These are phyloP conservation scores for Xylaria telfairii DNA, from an alignment of 495 filamentous ascomycete species.

Conservation along the genomic window DNA sequence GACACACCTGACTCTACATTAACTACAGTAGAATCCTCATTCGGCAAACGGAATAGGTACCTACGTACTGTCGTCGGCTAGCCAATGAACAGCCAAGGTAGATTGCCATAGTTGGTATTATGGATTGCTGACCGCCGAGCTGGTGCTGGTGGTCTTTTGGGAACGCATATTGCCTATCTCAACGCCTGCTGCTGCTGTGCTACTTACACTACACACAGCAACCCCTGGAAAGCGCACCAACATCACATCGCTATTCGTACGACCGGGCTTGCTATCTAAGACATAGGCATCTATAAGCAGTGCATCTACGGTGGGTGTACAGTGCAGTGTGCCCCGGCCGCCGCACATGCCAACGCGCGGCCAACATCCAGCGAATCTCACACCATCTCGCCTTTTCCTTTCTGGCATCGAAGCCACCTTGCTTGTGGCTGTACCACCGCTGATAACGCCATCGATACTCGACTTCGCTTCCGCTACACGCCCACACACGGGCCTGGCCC, in stretches of 20 bases:
- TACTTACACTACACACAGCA: neutral
- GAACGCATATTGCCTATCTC: neutral
- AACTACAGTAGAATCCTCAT: conserved; percentile 11
- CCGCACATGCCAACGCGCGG: conserved; percentile 26
- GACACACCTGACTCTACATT: neutral
- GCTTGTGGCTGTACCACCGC: neutral
- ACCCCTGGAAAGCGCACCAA: neutral
- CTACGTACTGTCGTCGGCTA: neutral
- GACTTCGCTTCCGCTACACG: conserved; percentile 3
- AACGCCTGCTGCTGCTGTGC: neutral
- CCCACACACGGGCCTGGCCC: neutral
- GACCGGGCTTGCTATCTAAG: neutral
- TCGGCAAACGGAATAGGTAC: conserved; percentile 11
- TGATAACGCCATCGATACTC: conserved; percentile 15
- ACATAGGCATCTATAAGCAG: too few relatives aligned
- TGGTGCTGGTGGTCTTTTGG: neutral
- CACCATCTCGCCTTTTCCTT: conserved; percentile 3
- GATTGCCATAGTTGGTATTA: neutral
- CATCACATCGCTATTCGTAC: neutral
- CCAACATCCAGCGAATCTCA: conserved; percentile 9
- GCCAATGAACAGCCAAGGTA: neutral
- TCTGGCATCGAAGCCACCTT: neutral
- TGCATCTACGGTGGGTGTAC: neutral
- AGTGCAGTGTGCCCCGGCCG: conserved; percentile 3
- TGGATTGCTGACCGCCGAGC: neutral